phyloP scores from a whole-genome alignment of 140 eudicot genomes.

The Oenanthe javanica region DNA sequence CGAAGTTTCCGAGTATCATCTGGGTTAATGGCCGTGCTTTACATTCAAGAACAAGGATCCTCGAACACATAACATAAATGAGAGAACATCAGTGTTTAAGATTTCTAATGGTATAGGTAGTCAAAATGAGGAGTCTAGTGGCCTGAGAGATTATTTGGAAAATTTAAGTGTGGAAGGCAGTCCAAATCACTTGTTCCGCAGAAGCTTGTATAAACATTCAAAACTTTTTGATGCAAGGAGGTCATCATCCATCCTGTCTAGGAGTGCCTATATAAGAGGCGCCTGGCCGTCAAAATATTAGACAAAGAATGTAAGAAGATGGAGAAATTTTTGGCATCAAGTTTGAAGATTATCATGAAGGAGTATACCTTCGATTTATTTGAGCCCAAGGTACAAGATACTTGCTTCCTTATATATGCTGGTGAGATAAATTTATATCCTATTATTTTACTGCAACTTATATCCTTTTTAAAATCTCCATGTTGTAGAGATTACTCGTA shows the following conservation, averaged over 20 bases:
- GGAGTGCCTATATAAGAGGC: slow-evolving; percentile 86
- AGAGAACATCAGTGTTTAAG: slow-evolving; percentile 30
- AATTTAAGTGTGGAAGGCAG: slow-evolving; percentile 71
- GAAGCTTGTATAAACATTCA: slow-evolving; percentile 85
- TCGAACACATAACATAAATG: slow-evolving; percentile 26
- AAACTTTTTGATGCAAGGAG: slow-evolving; percentile 81
- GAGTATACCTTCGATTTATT: slow-evolving; percentile 65
- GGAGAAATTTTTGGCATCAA: slow-evolving; percentile 59
- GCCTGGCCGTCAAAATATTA: slow-evolving; percentile 68
- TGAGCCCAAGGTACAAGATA: slow-evolving; percentile 57
- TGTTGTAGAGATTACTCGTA: slow-evolving; percentile 75
- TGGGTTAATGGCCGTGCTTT: slow-evolving; percentile 51
- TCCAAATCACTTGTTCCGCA: slow-evolving; percentile 73
- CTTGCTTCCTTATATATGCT: background rate
- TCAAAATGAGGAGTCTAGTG: slow-evolving; percentile 79
- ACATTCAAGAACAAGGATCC: slow-evolving; percentile 30
- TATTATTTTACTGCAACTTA: background rate
- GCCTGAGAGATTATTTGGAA: slow-evolving; percentile 83
- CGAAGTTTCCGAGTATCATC: slow-evolving; percentile 53
- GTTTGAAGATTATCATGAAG: slow-evolving; percentile 74
- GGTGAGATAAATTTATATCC: background rate
- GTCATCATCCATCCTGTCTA: slow-evolving; percentile 72
- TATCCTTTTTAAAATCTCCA: slow-evolving; percentile 16
- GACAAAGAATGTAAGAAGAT: slow-evolving; percentile 70
- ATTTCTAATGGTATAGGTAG: slow-evolving; percentile 25